Percentiles rank a stretch among this genome's conserved stretches.
These are phyloP conservation scores for Cryptococcus depauperatus DNA, from an alignment of 1,284 basidiomycete genomes.

Conservation along the genomic window DNA sequence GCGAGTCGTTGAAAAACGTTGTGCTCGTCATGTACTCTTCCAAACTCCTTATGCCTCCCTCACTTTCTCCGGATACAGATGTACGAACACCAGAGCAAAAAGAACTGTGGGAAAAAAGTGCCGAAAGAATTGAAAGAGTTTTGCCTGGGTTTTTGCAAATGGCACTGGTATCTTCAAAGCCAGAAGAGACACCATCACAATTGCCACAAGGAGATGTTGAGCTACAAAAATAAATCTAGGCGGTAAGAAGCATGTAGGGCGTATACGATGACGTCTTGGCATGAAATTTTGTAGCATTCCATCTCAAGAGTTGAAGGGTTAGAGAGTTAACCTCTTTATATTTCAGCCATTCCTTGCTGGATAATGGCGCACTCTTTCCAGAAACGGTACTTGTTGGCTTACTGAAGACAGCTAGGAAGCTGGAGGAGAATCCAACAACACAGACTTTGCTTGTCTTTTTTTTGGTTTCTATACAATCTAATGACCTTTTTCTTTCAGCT, in stretches of 20 bases:
- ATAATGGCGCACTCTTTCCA: too few relatives aligned
- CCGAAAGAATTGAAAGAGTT: slow-evolving; percentile 77
- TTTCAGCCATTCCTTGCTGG: too few relatives aligned
- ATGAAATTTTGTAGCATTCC: background rate
- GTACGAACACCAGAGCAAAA: slow-evolving; percentile 60
- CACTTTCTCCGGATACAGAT: slow-evolving; percentile 29
- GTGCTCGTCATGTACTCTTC: slow-evolving; percentile 91
- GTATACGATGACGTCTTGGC: background rate
- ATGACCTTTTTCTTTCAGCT: slow-evolving; percentile 25
- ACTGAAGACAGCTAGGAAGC: too few relatives aligned
- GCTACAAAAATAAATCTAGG: too few relatives aligned
- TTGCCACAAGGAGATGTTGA: too few relatives aligned
- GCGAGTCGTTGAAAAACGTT: slow-evolving; percentile 96
- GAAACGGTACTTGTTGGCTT: too few relatives aligned
- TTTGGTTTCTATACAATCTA: slow-evolving; percentile 25
- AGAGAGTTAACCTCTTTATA: too few relatives aligned
- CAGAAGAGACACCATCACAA: too few relatives aligned
- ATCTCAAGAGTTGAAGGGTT: background rate
- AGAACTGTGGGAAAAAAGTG: slow-evolving; percentile 72
- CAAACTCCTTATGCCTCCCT: slow-evolving; percentile 63
- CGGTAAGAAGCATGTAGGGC: too few relatives aligned
- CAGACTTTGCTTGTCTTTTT: too few relatives aligned
- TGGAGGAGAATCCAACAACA: too few relatives aligned
- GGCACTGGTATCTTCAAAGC: slow-evolving; percentile 16
- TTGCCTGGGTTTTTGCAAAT: slow-evolving; percentile 77